Percentiles rank a stretch among this genome's conserved stretches.
phyloP scores from a whole-genome alignment of 1,284 basidiomycete genomes.

The Fomitopsis betulina region DNA sequence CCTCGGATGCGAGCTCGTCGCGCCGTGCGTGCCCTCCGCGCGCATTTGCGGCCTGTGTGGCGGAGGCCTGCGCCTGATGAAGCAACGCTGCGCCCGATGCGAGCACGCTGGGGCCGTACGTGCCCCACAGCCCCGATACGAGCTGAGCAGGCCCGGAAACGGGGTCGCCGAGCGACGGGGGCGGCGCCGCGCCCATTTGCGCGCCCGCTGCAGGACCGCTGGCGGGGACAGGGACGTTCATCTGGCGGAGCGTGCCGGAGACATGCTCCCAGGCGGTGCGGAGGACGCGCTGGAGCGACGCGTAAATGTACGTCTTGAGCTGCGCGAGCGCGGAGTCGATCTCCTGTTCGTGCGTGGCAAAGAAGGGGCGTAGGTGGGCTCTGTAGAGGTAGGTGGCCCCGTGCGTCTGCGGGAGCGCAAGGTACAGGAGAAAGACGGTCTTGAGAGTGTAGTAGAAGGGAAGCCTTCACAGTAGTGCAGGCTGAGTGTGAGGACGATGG shows the following conservation, averaged over 20 bases:
- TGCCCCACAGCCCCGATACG: conserved; percentile 60
- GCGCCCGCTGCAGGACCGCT: conserved; percentile 20
- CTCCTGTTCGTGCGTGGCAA: conserved; percentile 69
- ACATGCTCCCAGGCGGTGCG: conserved; percentile 60
- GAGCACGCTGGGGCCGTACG: conserved; percentile 70
- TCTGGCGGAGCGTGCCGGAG: conserved; percentile 40
- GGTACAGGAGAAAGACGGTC: conserved; percentile 82
- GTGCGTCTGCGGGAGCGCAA: conserved; percentile 85
- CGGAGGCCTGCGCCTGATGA: conserved; percentile 33
- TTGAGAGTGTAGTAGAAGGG: conserved; percentile 86
- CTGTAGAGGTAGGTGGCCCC: conserved; percentile 81
- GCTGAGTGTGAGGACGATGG: conserved; percentile 1
- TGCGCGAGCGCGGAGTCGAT: conserved; percentile 76
- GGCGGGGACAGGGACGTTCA: conserved; percentile 9
- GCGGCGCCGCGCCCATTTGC: conserved; percentile 29
- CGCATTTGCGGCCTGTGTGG: conserved; percentile 13
- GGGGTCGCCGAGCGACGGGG: conserved; percentile 48
- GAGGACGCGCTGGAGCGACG: conserved; percentile 61
- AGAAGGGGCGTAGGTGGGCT: conserved; percentile 74
- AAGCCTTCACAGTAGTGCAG: conserved; percentile 50
- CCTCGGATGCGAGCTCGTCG: conserved; percentile 50
- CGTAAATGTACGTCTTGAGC: conserved; percentile 52
- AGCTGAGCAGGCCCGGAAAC: conserved; percentile 62
- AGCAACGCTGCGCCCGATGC: conserved; percentile 60
- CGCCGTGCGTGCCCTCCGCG: conserved; percentile 28